Base-by-base conservation (phyloP, 106 monocot species). In the Allium cepa region DNA sequence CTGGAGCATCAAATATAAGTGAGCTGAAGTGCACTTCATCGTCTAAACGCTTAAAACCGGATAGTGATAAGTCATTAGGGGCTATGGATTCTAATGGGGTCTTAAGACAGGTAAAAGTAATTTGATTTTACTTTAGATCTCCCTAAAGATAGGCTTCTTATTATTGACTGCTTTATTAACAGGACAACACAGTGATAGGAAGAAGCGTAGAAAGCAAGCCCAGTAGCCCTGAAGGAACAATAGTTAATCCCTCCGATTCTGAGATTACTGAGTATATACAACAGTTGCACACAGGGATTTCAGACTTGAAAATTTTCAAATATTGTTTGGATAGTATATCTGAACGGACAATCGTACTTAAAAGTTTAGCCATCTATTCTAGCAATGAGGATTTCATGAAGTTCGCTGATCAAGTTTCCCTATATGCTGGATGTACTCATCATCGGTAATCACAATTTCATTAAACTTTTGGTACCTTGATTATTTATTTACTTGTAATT, bases 341-440 rank as follows among this genome's bases (percentile, higher is more conserved):
- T 62, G 93, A 93, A 56, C 82, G 90, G 6, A 79, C 76, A 9
- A 59, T 77, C 26, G 46, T 87, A 62, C 87, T 99, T 14, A 90
- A 76, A 77, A 75, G 78, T 46, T 73, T 80, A 9, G 58, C 73
- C 71, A 48, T 63, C 52, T 85, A 67, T 63, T 67, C 81, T 9
- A 81, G 74, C 62, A 76, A 87, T 63, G 70, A 90, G 68, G 87
- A 85, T 68, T 69, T 93, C 17, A 62, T 12, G 8, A 80, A 79
- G 17, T 93, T 99, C 76, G 83, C 85, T 11, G 79, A 93, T 49
- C 82, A 90, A 72, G 77, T 99, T 71, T 89, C 78, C 48, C 62
- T 90, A 64, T 99, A 87, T 68, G 62, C 84, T 73, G 99, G 93
- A 62, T 99, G 99, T 72, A 71, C 73, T 53, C 99, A 99, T 76